Base-by-base conservation (phyloP, 1,139 yeast genomes). In the Nakaseomyces uthaithaninus region DNA sequence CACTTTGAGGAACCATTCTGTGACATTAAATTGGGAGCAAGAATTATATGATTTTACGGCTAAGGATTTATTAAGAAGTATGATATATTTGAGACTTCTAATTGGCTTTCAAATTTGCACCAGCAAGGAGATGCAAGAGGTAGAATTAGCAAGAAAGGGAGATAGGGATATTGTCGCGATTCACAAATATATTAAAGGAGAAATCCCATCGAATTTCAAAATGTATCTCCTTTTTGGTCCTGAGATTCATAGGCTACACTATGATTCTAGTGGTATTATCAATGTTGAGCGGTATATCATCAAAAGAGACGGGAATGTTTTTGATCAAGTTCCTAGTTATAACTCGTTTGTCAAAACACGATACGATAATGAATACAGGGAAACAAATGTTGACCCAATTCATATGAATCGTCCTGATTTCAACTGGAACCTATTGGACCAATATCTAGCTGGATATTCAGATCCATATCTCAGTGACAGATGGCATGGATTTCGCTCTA, bases 371-470 rank as follows among this genome's bases (percentile, higher is more conserved):
- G 71, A 67, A 12, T 87, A 80, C 54, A 64, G 74, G n/a, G 68
- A 73, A 2, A 72, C 85, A 1, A 67, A 66, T 43, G 71, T 80
- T 7, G 78, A 77, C 48, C 74, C 78, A 3, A 65, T 75, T 15
- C 72, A 73, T 41, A 68, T 67, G 3, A 67, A 68, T 35, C 72
- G 83, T 1, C 64, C 74, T 33, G 67, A 69, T 14, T 74, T 77
- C 47, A 87, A 89, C 48, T 93, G 98, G 98, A 89, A 89, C 53
- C 82, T 80, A 47, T 70, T 87, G 46, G 99, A 93, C 63, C 96
- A 87, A 56, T 72, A 76, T 19, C 62, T 91, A 18, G 95, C 97
- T 1, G 98, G 98, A 0, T 85, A 81, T 59, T 87, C 81, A 27
- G 94, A 85, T 52, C 74, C 77, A 1, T 66, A 72, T 9, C 53